Percentiles rank a stretch among this genome's conserved stretches.
Evolutionary conservation across 2,329 filamentous ascomycete species (phyloP).

Genomic region (Xylaria multiplex): DNA sequence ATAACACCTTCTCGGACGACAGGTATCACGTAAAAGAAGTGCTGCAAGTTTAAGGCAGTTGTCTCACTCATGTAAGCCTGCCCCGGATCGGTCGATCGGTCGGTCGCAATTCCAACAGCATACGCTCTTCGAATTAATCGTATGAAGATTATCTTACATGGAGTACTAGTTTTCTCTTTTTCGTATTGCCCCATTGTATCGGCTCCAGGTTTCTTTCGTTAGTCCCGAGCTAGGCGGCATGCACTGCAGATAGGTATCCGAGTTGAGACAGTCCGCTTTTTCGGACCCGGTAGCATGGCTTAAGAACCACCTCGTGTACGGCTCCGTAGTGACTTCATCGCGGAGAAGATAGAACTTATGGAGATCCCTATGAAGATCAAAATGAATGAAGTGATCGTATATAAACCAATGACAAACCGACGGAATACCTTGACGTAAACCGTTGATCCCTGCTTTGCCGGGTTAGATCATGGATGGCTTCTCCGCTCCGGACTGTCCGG

Average conservation of each 20-base stretch:
- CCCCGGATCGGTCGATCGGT: constrained; percentile 1
- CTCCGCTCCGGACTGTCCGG: not conserved
- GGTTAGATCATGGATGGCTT: not conserved
- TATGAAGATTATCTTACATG: too few relatives aligned
- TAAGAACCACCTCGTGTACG: too few relatives aligned
- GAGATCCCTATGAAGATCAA: not conserved
- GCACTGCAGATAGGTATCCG: too few relatives aligned
- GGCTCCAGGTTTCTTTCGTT: too few relatives aligned
- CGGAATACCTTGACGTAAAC: not conserved
- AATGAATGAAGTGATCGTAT: not conserved
- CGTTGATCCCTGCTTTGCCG: not conserved
- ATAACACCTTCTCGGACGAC: not conserved
- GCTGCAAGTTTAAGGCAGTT: not conserved
- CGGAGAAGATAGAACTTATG: too few relatives aligned
- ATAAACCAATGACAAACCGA: not conserved
- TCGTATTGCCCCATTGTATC: too few relatives aligned
- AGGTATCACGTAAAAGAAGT: not conserved
- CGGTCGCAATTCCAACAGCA: not conserved
- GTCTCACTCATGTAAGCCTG: not conserved
- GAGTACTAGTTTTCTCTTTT: too few relatives aligned
- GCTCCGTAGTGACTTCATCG: not conserved
- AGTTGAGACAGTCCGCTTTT: not conserved
- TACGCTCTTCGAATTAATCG: not conserved
- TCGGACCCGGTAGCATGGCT: not conserved
- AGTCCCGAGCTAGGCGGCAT: too few relatives aligned